These are phyloP conservation scores for Thalia dealbata DNA, from an alignment of 176 grass and related monocot species.

Conservation along the genomic window DNA sequence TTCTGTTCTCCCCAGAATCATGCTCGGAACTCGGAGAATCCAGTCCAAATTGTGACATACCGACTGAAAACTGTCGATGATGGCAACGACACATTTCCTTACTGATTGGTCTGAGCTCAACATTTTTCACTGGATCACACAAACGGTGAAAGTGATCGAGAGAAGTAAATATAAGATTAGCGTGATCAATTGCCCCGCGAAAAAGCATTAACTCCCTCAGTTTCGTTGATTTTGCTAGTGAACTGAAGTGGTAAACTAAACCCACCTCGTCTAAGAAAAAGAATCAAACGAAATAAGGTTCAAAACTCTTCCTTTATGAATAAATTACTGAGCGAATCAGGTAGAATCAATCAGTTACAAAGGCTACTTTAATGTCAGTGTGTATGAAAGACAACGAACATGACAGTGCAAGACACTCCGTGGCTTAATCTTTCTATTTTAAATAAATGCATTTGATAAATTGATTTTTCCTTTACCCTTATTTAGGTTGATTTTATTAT, in stretches of 20 bases:
- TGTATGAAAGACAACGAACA: slow-evolving; percentile 13
- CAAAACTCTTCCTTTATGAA: too few species aligned
- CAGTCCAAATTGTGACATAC: neutral
- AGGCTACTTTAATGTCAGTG: slow-evolving; percentile 57
- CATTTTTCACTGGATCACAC: neutral
- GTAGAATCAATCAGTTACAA: slow-evolving; percentile 48
- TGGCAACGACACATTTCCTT: neutral
- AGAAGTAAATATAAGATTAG: neutral
- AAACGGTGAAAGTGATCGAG: neutral
- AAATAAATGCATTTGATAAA: slow-evolving; percentile 10
- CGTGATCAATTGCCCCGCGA: neutral
- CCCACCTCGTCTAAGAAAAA: neutral
- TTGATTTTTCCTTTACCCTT: slow-evolving; percentile 23
- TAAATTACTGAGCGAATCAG: too few species aligned
- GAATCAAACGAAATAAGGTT: neutral
- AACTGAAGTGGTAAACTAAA: neutral
- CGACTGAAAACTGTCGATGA: neutral
- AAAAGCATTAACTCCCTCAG: neutral
- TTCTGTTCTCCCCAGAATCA: neutral
- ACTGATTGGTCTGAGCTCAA: neutral
- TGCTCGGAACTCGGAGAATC: neutral
- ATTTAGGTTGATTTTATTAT: slow-evolving; percentile 31
- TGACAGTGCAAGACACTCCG: neutral
- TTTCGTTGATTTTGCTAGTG: neutral
- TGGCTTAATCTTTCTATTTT: slow-evolving; percentile 1